These are phyloP conservation scores for Hansenula lynferdii DNA, from an alignment of 1,139 yeast genomes.

Conservation along the genomic window DNA sequence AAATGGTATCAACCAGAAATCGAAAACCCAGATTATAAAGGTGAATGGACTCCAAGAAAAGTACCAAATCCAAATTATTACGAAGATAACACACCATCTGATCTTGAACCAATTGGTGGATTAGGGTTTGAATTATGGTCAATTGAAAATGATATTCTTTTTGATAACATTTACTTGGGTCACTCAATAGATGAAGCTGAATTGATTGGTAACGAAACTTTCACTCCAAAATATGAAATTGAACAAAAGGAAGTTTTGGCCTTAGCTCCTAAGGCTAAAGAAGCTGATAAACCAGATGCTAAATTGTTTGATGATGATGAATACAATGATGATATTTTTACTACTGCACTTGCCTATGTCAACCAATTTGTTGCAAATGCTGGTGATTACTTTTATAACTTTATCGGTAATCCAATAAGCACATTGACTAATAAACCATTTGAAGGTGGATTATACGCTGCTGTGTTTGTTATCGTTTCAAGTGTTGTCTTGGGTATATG, in stretches of 20 bases:
- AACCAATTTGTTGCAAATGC: constrained; percentile 21
- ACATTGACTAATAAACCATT: constrained; percentile 41
- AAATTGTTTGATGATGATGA: constrained; percentile 4
- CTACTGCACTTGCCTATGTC: constrained; percentile 6
- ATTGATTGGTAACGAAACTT: constrained; percentile 71
- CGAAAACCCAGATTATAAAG: constrained; percentile 71
- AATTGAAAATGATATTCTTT: constrained; percentile 67
- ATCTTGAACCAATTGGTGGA: constrained; percentile 69
- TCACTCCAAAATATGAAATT: constrained; percentile 50
- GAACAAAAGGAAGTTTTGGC: constrained; percentile 42
- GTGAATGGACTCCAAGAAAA: constrained; percentile 69
- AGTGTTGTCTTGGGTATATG: constrained; percentile 36
- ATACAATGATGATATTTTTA: constrained; percentile 15
- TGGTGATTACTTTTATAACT: constrained; percentile 29
- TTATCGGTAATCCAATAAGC: constrained; percentile 37
- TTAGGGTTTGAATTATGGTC: constrained; percentile 91
- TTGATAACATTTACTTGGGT: constrained; percentile 84
- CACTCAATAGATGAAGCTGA: constrained; percentile 83
- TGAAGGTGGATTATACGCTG: constrained; percentile 43
- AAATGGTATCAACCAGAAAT: constrained; percentile 69
- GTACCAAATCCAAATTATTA: constrained; percentile 67
- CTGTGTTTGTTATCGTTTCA: constrained; percentile 35
- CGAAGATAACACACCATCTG: constrained; percentile 54
- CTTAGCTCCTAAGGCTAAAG: constrained; percentile 36
- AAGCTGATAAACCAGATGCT: constrained; percentile 29